Conservation (phyloP, 2,329 filamentous ascomycete species). For the Esteya vermicola region DNA sequence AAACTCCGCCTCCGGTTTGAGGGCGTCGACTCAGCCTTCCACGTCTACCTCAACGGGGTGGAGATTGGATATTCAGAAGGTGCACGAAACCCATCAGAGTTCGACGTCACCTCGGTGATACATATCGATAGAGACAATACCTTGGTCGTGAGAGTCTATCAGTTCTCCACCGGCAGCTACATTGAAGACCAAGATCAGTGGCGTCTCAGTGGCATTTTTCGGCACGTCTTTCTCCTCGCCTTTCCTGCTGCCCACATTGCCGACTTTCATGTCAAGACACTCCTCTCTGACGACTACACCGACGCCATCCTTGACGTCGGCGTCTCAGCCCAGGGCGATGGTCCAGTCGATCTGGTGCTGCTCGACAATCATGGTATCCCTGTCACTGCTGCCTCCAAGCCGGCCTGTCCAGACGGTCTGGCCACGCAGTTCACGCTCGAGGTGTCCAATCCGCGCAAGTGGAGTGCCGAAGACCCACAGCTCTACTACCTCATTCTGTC, state of each 20-base stretch:
- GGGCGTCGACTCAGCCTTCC: conserved; percentile 57
- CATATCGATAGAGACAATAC: conserved; percentile 34
- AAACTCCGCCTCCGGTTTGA: conserved; percentile 56
- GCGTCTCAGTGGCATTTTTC: conserved; percentile 54
- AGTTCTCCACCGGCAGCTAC: conserved; percentile 55
- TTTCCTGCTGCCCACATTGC: too few species aligned
- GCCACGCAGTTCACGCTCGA: too few species aligned
- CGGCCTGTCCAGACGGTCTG: too few species aligned
- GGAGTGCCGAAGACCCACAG: conserved; percentile 53
- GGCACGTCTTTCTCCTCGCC: conserved; percentile 48
- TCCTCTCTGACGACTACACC: neutral
- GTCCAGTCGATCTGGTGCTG: too few species aligned
- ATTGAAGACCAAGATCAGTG: conserved; percentile 60
- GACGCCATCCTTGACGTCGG: too few species aligned
- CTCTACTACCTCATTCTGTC: conserved; percentile 41
- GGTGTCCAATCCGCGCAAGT: conserved; percentile 41
- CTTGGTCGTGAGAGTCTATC: conserved; percentile 52
- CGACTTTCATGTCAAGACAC: neutral
- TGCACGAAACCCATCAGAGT: conserved; percentile 53
- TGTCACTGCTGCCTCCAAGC: too few species aligned
- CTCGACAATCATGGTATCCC: too few species aligned
- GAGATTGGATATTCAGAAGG: conserved; percentile 56
- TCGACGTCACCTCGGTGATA: conserved; percentile 39
- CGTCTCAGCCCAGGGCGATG: too few species aligned
- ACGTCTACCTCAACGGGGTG: conserved; percentile 52